Conservation (phyloP, 352 stramenopile genomes). For the Globisporangium mamillatum region DNA sequence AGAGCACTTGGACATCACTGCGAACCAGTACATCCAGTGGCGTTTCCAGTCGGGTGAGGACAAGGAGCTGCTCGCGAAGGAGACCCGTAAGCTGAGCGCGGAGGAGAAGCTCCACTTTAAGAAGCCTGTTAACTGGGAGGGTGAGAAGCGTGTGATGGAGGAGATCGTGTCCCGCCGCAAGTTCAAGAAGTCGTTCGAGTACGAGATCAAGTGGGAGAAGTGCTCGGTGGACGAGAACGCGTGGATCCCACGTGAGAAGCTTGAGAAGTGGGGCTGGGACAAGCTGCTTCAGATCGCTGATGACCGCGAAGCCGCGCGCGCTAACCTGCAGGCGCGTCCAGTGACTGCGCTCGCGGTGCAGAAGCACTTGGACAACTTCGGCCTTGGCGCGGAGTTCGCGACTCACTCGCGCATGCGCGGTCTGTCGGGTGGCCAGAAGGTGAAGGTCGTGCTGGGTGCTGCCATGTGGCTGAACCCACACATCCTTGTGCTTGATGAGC, state of each 20-base stretch:
- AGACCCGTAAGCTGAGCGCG: slow-evolving; percentile 86
- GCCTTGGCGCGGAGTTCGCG: slow-evolving; percentile 94
- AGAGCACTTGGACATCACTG: slow-evolving; percentile 93
- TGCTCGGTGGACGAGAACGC: slow-evolving; percentile 94
- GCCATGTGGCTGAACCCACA: slow-evolving; percentile 97
- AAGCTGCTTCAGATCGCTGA: slow-evolving; percentile 96
- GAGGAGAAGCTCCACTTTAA: slow-evolving; percentile 95
- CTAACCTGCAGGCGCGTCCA: slow-evolving; percentile 92
- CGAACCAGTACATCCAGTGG: slow-evolving; percentile 98
- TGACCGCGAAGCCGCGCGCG: slow-evolving; percentile 92
- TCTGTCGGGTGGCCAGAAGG: slow-evolving; percentile 98
- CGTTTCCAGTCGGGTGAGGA: slow-evolving; percentile 92
- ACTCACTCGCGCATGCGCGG: slow-evolving; percentile 98
- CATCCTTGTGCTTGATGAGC: slow-evolving; percentile 94
- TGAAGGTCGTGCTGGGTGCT: slow-evolving; percentile 97
- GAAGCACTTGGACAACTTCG: slow-evolving; percentile 97
- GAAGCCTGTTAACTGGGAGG: slow-evolving; percentile 93
- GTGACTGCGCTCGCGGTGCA: slow-evolving; percentile 95
- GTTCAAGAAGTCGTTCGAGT: slow-evolving; percentile 94
- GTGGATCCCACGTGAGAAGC: slow-evolving; percentile 91
- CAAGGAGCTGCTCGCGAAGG: slow-evolving; percentile 90
- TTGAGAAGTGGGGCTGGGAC: slow-evolving; percentile 97
- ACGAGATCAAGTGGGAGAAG: slow-evolving; percentile 97
- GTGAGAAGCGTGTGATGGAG: slow-evolving; percentile 88
- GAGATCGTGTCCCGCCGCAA: slow-evolving; percentile 91